Evolutionary conservation across 441 rosid species (phyloP), one percentile per base, ranked within the genome.

Genomic region (Bocquillonia castaneifolia): DNA sequence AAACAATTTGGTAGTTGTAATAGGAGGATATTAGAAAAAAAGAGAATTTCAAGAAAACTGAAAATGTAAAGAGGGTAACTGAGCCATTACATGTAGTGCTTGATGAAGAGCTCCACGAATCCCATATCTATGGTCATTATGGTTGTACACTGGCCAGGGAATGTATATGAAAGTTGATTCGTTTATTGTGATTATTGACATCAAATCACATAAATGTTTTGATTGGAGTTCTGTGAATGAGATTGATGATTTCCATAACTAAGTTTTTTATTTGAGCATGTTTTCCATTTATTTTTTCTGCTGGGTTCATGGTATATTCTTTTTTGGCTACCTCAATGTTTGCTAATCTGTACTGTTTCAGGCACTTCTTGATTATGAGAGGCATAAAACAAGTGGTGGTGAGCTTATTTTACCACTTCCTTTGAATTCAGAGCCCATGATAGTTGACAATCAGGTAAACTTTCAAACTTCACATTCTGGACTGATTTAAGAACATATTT

Each of bases 351-450:
- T 58, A 6, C 37, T 65, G 70, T 59, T 25, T 64, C 82, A 91
- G 97, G 84, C 93, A 54, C 90, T 91, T 40, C 76, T 86, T 72
- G 97, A 91, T 77, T 91, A 83, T 64, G 97, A 91, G 72, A 89
- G 81, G 76, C 72, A 78, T 77, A 81, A 83, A 53, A 79, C 70
- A 68, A 56, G 58, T 77, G 80, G 68, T 9, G 90, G 97, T 63
- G 90, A 87, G 76, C 80, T 84, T 64, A 63, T 74, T 63, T 68
- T 86, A 52, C 86, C 90, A 39, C 61, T 71, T 67, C 58, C 87
- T 66, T 53, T 84, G n/a, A 68, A 68, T 59, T 72, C 72, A 62
- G 80, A 67, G 72, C 77, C 84, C 58, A 13, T 82, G 61, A 75
- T 47, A 75, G 75, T 69, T 48, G 84, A 83, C 44, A 87, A 80